Evolutionary conservation across 139 green algal species (phyloP).

Genomic region (Micromonas commoda): DNA sequence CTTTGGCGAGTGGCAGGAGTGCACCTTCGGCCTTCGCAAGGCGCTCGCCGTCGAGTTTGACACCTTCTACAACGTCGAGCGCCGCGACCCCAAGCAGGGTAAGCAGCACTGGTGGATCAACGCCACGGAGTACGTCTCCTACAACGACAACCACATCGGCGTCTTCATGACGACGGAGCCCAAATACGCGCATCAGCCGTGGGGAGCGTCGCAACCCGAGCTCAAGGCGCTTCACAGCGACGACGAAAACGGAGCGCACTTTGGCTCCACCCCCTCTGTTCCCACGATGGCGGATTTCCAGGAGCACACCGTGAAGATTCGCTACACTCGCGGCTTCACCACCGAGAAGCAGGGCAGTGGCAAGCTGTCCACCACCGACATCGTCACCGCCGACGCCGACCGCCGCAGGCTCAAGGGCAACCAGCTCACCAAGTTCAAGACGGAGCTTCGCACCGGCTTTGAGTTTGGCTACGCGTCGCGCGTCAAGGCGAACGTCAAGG

Average conservation of each 20-base stretch:
- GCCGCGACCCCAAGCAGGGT: slow-evolving; percentile 30
- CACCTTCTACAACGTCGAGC: slow-evolving; percentile 34
- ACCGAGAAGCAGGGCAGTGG: slow-evolving; percentile 27
- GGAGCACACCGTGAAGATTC: slow-evolving; percentile 30
- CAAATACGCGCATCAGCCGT: slow-evolving; percentile 30
- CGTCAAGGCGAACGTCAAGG: slow-evolving; percentile 29
- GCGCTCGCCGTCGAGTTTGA: slow-evolving; percentile 32
- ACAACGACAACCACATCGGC: slow-evolving; percentile 34
- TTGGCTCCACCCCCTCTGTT: slow-evolving; percentile 19
- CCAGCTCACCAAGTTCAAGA: slow-evolving; percentile 27
- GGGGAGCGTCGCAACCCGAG: not conserved
- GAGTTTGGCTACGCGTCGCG: slow-evolving; percentile 29
- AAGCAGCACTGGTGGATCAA: slow-evolving; percentile 37
- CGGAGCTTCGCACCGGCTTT: slow-evolving; percentile 26
- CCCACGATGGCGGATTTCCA: slow-evolving; percentile 26
- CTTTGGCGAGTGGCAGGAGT: slow-evolving; percentile 12
- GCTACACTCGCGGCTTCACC: slow-evolving; percentile 31
- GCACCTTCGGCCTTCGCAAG: slow-evolving; percentile 20
- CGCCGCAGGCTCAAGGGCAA: slow-evolving; percentile 21
- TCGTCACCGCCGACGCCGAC: slow-evolving; percentile 18
- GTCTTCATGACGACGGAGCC: slow-evolving; percentile 30
- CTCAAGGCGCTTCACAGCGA: slow-evolving; percentile 27
- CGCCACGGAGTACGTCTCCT: slow-evolving; percentile 34
- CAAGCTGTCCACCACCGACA: slow-evolving; percentile 27
- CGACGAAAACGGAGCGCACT: slow-evolving; percentile 28